Conservation (phyloP, 129 eudicot genomes). For the Flaveria robusta region DNA sequence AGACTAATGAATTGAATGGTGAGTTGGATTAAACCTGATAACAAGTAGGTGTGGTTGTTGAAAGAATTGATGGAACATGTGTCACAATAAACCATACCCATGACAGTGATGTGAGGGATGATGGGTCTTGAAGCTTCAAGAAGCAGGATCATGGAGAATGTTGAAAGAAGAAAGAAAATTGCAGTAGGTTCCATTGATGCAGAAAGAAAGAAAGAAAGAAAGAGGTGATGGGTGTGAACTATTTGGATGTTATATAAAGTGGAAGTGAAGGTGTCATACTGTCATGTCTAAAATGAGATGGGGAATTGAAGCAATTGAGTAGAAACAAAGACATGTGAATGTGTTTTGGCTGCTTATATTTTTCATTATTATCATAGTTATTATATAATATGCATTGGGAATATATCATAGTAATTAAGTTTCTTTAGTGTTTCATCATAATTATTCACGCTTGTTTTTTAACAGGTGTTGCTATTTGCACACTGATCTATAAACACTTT, state of each 20-base stretch:
- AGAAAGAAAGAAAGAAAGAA: background rate
- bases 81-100: conserved; percentile 90
- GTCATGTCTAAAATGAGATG: conserved; percentile 12
- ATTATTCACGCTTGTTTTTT: no score
- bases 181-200: conserved; percentile 24
- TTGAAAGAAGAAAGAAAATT: conserved; percentile 15
- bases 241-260: background rate
- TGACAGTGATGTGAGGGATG: conserved; percentile 61
- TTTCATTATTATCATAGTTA: background rate
- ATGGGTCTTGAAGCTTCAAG: conserved; percentile 43
- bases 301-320: conserved; percentile 19
- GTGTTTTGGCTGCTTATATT: conserved; percentile 29
- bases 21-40: conserved; percentile 53
- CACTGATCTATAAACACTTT: no score
- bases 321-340: conserved; percentile 36
- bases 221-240: background rate
- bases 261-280: conserved; percentile 6
- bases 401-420: no score
- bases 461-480: no score
- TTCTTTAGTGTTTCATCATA: no score
- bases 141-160: conserved; percentile 32
- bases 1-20: no score
- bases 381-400: no score
- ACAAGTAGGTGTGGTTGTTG: conserved; percentile 61
- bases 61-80: conserved; percentile 59